Evolutionary conservation across 2,329 filamentous ascomycete genomes (phyloP).

Genomic region (Cercospora zeae-maydis): DNA sequence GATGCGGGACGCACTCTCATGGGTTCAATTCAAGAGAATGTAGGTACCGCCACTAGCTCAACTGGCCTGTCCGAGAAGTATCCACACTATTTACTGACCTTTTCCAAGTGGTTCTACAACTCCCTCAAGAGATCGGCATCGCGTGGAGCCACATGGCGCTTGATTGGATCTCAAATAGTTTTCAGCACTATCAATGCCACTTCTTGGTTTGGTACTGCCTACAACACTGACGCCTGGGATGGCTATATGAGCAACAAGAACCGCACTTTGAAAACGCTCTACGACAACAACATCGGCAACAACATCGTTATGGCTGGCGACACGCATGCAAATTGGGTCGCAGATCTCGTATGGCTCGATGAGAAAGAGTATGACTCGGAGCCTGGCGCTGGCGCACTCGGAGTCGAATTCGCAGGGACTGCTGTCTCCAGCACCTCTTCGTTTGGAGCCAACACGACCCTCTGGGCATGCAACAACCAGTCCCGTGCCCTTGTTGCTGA

Average conservation of each 20-base stretch:
- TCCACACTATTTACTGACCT: background rate
- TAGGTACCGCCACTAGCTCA: background rate
- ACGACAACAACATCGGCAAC: constrained; percentile 62
- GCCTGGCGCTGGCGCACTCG: constrained; percentile 41
- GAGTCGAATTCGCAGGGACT: constrained; percentile 56
- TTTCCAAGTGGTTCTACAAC: constrained; percentile 51
- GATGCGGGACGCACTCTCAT: constrained; percentile 32
- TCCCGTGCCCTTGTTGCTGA: constrained; percentile 41
- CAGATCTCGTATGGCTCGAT: constrained; percentile 42
- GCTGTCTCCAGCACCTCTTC: constrained; percentile 59
- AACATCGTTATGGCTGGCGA: constrained; percentile 70
- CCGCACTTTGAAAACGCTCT: constrained; percentile 61
- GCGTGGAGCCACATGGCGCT: constrained; percentile 64
- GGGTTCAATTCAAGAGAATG: constrained; percentile 29
- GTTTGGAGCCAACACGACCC: constrained; percentile 53
- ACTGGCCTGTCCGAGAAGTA: background rate
- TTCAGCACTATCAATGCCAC: constrained; percentile 56
- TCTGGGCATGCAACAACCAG: constrained; percentile 48
- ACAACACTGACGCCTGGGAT: constrained; percentile 57
- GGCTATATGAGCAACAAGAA: constrained; percentile 68
- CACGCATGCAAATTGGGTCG: constrained; percentile 59
- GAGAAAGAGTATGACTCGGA: constrained; percentile 39
- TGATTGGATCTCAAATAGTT: constrained; percentile 66
- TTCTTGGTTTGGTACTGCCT: constrained; percentile 35
- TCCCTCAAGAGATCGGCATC: constrained; percentile 40